phyloP scores from a whole-genome alignment of 2,329 filamentous ascomycete genomes.

The Chrysoporthe austroafricana region DNA sequence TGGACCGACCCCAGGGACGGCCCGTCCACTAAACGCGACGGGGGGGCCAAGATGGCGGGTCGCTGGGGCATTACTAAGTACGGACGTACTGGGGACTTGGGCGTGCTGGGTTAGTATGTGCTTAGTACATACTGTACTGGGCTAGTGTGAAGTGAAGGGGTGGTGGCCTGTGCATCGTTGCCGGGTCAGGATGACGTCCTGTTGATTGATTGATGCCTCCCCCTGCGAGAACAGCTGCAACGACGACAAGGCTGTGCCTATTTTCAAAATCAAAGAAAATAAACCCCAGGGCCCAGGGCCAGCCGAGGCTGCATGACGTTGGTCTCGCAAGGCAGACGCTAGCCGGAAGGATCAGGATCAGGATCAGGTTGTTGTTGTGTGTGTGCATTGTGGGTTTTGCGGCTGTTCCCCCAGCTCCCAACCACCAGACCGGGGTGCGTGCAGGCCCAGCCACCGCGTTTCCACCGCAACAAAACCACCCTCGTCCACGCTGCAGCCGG shows the following conservation, averaged over 20 bases:
- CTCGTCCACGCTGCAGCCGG: constrained; percentile 18
- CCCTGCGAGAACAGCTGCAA: background rate
- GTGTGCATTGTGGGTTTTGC: background rate
- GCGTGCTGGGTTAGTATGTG: too few species aligned
- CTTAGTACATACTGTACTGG: too few species aligned
- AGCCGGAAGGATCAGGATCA: background rate
- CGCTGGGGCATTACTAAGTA: too few species aligned
- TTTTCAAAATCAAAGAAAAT: background rate
- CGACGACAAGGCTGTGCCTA: background rate
- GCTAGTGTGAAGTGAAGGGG: too few species aligned
- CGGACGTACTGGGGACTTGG: too few species aligned
- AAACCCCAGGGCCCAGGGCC: background rate
- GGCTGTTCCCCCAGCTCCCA: constrained; percentile 17
- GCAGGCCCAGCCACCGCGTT: constrained; percentile 29
- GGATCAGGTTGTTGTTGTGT: background rate
- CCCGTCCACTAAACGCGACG: background rate
- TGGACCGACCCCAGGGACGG: background rate
- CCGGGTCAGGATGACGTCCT: constrained; percentile 6
- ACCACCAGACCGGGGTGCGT: constrained; percentile 23
- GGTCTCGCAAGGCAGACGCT: background rate
- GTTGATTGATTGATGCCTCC: background rate
- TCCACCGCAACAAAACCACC: constrained; percentile 27
- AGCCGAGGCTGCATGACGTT: constrained; percentile 2
- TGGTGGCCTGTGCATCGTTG: constrained; percentile 5
- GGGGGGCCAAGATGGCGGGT: too few species aligned